Conservation (phyloP, 768 basidiomycete genomes). For the Auricularia auricula-judae region DNA sequence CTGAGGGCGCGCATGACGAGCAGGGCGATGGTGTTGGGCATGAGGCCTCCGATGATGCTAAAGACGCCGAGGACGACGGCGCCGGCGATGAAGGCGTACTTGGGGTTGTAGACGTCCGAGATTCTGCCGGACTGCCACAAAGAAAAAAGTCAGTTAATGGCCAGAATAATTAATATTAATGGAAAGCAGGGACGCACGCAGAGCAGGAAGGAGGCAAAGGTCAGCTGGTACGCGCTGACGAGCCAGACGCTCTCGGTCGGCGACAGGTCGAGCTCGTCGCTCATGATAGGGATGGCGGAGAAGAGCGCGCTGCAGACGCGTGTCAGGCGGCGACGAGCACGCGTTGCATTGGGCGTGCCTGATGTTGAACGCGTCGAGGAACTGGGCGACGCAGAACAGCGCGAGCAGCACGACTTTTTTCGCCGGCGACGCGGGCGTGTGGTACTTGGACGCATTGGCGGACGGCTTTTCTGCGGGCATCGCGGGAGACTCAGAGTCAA, state of each 20-base stretch:
- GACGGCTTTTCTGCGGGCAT: not conserved
- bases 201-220: slow-evolving; percentile 24
- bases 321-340: slow-evolving; percentile 18
- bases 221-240: slow-evolving; percentile 26
- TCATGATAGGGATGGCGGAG: slow-evolving; percentile 21
- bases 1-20: slow-evolving; percentile 41
- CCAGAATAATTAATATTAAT: not conserved
- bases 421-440: not conserved
- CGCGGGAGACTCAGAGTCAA: not conserved
- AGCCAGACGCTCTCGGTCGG: slow-evolving; percentile 21
- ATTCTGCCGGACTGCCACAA: not conserved
- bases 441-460: not conserved
- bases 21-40: slow-evolving; percentile 32
- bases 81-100: slow-evolving; percentile 29
- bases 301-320: slow-evolving; percentile 17
- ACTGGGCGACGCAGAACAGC: not conserved
- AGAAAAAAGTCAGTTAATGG: not conserved
- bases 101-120: not conserved
- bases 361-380: slow-evolving; percentile 1
- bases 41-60: slow-evolving; percentile 37
- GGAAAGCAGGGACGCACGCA: slow-evolving; percentile 15
- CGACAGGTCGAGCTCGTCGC: slow-evolving; percentile 15
- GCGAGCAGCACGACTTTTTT: not conserved
- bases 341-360: slow-evolving; percentile 31
- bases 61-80: slow-evolving; percentile 30